Evolutionary conservation across 495 filamentous ascomycete genomes (phyloP).

Genomic region (Penicillium salamii): DNA sequence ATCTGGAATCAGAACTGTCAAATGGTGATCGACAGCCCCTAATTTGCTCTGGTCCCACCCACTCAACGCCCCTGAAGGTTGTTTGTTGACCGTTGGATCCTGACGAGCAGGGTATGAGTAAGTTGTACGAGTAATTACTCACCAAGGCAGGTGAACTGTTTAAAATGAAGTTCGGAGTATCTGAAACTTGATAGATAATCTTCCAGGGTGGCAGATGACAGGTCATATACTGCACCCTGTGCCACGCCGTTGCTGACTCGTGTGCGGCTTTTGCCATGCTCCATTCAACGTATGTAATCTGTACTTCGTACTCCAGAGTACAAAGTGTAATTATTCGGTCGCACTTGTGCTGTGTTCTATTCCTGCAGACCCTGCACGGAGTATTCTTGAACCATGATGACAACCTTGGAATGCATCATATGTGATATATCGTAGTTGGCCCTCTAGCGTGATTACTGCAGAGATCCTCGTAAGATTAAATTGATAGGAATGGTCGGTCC

Average conservation of each 20-base stretch:
- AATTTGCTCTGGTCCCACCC: conserved; percentile 19
- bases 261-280: background rate
- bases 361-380: too few relatives aligned
- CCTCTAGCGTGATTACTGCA: too few relatives aligned
- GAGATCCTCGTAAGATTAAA: too few relatives aligned
- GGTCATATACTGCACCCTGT: background rate
- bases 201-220: background rate
- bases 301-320: too few relatives aligned
- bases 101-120: background rate
- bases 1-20: conserved; percentile 16
- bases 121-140: background rate
- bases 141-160: too few relatives aligned
- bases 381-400: too few relatives aligned
- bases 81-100: background rate
- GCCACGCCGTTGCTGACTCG: background rate
- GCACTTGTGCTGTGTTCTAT: too few relatives aligned
- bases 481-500: too few relatives aligned
- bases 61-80: conserved; percentile 8
- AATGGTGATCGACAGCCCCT: conserved; percentile 25
- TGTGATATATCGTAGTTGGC: too few relatives aligned
- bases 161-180: background rate
- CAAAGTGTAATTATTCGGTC: too few relatives aligned
- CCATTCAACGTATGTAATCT: background rate
- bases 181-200: background rate
- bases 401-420: too few relatives aligned